Evolutionary conservation across 805 yeast genomes (phyloP), one percentile per base, ranked within the genome.

Genomic region (Ogataea pini): DNA sequence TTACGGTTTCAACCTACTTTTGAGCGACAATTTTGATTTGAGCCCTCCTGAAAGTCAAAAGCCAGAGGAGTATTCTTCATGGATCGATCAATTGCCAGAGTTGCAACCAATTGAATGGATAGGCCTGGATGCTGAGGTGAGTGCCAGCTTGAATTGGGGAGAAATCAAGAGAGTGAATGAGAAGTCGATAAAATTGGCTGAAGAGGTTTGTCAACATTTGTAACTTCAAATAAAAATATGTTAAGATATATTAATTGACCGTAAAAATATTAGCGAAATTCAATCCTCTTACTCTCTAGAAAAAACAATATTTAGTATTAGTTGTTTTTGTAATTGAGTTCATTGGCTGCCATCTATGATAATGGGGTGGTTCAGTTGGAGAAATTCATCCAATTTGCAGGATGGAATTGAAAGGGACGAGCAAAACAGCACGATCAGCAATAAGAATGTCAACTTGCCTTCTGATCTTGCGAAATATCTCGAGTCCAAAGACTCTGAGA

Each of bases 21-120:
- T 60, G 2, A 64, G 69, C 39, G 64, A 48, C 2, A 59, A 53
- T 0, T 51, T 54, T 7, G 20, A 22, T 7, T 54, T 80, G 22
- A 19, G n/a, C 1, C 61, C 73, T 7, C 90, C 91, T 0, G 83
- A 80, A 20, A 76, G 76, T 0, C 61, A 69, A 19, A 54, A 61
- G 0, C 31, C 57, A 0, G 68, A 61, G 1, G 71, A 61, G 9
- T 75, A 74, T 51, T 32, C 44, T 2, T 49, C 54, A 2, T 86
- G 91, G 90, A 72, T 84, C 17, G 53, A 63, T 0, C 36, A 54
- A 0, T 64, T 86, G 36, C 90, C 90, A 0, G 73, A 72, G 12
- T 72, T 76, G 6, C 79, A 78, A 41, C 64, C 69, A 1, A 44
- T 56, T 17, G 52, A 47, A 9, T 67, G 71, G 71, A 27, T 65